Evolutionary conservation across 306 rosid genomes (phyloP).

Genomic region (Malus fusca): DNA sequence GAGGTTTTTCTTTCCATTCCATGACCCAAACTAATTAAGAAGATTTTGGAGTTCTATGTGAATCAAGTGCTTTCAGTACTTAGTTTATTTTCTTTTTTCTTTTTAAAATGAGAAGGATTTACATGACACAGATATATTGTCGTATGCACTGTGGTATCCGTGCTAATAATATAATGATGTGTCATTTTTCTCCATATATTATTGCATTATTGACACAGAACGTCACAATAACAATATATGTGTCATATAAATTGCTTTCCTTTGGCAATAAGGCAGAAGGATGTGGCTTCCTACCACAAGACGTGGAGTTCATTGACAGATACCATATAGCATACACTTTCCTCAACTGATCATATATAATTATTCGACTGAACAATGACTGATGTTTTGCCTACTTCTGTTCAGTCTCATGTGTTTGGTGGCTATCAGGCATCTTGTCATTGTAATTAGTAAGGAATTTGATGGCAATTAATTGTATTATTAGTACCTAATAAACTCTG

Average conservation of each 20-base stretch:
- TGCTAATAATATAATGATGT: too few species aligned
- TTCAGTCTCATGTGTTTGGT: background rate
- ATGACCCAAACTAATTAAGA: conserved; percentile 24
- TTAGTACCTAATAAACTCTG: too few species aligned
- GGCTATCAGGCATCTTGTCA: background rate
- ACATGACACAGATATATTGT: background rate
- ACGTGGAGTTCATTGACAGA: background rate
- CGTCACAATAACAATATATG: too few species aligned
- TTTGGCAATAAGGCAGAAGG: background rate
- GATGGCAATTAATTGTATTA: background rate
- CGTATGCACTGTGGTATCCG: too few species aligned
- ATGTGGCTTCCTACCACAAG: background rate
- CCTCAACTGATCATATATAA: too few species aligned
- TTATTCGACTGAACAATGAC: background rate
- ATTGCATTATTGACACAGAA: too few species aligned
- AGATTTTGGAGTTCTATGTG: background rate
- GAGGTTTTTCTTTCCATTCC: conserved; percentile 86
- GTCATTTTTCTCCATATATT: too few species aligned
- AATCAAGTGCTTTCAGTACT: background rate
- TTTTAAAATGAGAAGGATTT: background rate
- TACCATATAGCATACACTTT: background rate
- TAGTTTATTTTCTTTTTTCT: background rate
- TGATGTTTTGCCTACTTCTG: background rate
- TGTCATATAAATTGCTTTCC: background rate
- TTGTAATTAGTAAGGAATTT: background rate